These are phyloP conservation scores for Aurantiochytrium sp. DNA, from an alignment of 108 stramenopile species.

Conservation along the genomic window DNA sequence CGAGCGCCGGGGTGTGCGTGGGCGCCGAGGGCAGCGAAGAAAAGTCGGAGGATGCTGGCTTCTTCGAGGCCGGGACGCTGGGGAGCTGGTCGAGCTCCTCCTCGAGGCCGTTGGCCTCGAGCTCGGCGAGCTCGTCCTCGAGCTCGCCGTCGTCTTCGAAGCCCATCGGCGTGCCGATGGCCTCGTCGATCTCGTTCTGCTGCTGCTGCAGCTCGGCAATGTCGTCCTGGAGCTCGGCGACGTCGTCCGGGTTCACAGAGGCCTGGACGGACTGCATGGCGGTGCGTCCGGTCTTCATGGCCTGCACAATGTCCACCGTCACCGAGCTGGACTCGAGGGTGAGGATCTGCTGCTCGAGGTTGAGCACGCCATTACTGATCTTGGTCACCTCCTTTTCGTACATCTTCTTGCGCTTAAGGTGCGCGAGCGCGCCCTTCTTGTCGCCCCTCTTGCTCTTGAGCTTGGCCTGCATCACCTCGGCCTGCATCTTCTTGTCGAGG, in stretches of 20 bases:
- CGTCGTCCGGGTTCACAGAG: not conserved
- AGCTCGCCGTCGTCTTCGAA: not conserved
- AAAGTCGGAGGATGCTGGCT: not conserved
- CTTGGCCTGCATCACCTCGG: not conserved
- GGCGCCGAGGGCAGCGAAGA: not conserved
- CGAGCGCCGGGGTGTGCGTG: not conserved
- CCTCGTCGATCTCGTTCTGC: conserved; percentile 24
- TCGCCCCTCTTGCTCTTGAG: conserved; percentile 13
- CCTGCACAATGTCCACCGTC: conserved; percentile 15
- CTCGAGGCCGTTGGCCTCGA: not conserved
- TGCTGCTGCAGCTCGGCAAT: conserved; percentile 27
- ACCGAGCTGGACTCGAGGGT: conserved; percentile 15
- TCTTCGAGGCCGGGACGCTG: not conserved
- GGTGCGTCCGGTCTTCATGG: not conserved
- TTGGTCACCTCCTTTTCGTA: conserved; percentile 6
- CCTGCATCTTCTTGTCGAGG: conserved; percentile 11
- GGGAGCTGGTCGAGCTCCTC: conserved; percentile 11
- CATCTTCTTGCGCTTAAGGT: conserved; percentile 19
- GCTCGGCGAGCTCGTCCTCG: conserved; percentile 17
- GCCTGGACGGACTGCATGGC: conserved; percentile 13
- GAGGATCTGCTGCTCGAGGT: conserved; percentile 24
- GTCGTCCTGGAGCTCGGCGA: conserved; percentile 27
- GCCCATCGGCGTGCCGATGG: not conserved
- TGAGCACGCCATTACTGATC: not conserved
- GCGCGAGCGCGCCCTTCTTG: conserved; percentile 20